Conservation (phyloP, 23 red algal species). For the Gracilariopsis chorda region DNA sequence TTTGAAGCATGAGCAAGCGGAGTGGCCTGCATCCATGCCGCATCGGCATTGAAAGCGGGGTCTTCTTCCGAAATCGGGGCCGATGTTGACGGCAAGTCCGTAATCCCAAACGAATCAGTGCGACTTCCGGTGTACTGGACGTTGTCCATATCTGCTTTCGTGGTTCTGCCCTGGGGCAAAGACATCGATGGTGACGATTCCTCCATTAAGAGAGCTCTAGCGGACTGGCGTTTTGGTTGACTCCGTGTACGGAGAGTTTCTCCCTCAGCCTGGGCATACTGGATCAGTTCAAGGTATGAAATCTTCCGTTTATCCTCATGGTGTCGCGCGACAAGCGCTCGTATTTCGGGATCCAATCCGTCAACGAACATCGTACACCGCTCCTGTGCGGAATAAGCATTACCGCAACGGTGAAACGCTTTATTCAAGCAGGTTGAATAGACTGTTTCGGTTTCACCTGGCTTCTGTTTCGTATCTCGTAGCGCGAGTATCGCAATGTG, state of each 20-base stretch:
- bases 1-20: not conserved
- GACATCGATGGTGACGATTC: not conserved
- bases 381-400: not conserved
- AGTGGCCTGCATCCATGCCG: not conserved
- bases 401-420: not conserved
- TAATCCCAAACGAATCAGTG: not conserved
- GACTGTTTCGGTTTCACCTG: slow-evolving; percentile 10
- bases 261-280: slow-evolving; percentile 17
- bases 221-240: not conserved
- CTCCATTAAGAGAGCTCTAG: not conserved
- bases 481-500: not conserved
- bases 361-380: slow-evolving; percentile 26
- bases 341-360: not conserved
- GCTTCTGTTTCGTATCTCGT: not conserved
- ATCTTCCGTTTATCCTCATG: not conserved
- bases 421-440: slow-evolving; percentile 13
- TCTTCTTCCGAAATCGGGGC: not conserved
- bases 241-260: not conserved
- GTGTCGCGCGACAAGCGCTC: not conserved
- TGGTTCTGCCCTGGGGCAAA: not conserved
- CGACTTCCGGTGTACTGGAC: not conserved
- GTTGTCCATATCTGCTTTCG: not conserved
- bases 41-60: not conserved
- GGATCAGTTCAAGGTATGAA: not conserved
- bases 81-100: not conserved